Conservation (phyloP, 345 rosid species). For the Camelina hispida region DNA sequence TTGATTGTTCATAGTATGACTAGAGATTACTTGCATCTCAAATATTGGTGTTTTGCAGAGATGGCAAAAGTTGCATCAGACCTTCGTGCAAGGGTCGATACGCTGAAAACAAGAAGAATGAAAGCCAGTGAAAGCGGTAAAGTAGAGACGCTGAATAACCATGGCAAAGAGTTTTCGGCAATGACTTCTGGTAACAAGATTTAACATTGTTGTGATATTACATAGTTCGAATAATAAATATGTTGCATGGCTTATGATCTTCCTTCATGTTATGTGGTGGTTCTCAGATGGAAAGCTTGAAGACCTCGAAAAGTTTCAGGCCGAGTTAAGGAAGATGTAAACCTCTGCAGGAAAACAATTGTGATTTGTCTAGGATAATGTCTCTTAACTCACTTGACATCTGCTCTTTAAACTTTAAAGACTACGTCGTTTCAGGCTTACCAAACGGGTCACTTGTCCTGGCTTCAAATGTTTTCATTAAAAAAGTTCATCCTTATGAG, state of each 20-base stretch:
- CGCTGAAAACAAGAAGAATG: constrained; percentile 47
- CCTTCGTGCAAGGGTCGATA: constrained; percentile 55
- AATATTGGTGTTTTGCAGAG: constrained; percentile 51
- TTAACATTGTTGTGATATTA: constrained; percentile 23
- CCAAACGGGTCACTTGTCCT: not conserved
- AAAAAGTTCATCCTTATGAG: no score
- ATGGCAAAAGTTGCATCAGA: constrained; percentile 63
- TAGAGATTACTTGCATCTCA: not conserved
- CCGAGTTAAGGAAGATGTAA: constrained; percentile 57
- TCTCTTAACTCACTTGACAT: constrained; percentile 4
- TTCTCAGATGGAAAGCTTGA: constrained; percentile 53
- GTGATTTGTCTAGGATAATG: not conserved
- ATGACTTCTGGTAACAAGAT: constrained; percentile 28
- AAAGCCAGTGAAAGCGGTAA: constrained; percentile 37
- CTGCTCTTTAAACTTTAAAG: not conserved
- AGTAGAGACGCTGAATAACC: constrained; percentile 48
- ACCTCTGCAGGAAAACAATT: not conserved
- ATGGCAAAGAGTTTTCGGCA: constrained; percentile 40
- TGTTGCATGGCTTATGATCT: constrained; percentile 14
- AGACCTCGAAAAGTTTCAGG: constrained; percentile 61
- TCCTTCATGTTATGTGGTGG: constrained; percentile 23
- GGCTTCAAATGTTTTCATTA: not conserved
- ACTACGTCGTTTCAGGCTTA: not conserved
- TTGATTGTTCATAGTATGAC: constrained; percentile 15
- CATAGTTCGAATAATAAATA: not conserved